Percentiles rank a stretch among this genome's conserved stretches.
Evolutionary conservation across 139 green algal species (phyloP).

Genomic region (Chlorella ohadii): DNA sequence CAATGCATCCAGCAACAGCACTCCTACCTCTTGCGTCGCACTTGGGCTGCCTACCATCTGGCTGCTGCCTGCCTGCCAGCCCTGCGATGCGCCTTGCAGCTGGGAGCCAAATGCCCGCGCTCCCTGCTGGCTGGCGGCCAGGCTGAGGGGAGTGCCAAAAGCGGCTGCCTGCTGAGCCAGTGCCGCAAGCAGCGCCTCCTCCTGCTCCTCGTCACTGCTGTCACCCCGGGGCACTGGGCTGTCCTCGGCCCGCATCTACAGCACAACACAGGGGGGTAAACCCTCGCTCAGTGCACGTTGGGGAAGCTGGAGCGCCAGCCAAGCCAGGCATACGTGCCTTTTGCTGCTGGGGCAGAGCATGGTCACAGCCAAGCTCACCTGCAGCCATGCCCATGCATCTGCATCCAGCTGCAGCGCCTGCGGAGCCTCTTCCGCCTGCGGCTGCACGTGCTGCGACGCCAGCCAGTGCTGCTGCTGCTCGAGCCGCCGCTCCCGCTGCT

Average conservation of each 20-base stretch:
- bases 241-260: constrained; percentile 13
- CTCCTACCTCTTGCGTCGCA: constrained; percentile 1
- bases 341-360: too few relatives aligned
- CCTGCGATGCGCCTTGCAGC: not conserved
- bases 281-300: too few relatives aligned
- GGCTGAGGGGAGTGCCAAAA: constrained; percentile 23
- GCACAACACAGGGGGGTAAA: not conserved
- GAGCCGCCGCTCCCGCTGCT: constrained; percentile 3
- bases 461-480: constrained; percentile 8
- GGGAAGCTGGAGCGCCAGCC: too few relatives aligned
- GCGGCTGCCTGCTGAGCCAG: constrained; percentile 42
- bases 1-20: too few relatives aligned
- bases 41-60: not conserved
- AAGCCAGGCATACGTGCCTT: too few relatives aligned
- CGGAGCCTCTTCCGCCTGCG: not conserved
- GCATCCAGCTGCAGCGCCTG: not conserved
- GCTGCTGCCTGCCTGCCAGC: not conserved
- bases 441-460: too few relatives aligned
- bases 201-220: constrained; percentile 30
- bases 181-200: constrained; percentile 49
- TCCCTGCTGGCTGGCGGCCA: constrained; percentile 26
- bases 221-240: not conserved
- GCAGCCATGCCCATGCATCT: constrained; percentile 21
- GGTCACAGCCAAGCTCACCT: too few relatives aligned
- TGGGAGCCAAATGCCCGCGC: not conserved